Conservation (phyloP, 75 land plant species). For the Pinus tabuliformis region DNA sequence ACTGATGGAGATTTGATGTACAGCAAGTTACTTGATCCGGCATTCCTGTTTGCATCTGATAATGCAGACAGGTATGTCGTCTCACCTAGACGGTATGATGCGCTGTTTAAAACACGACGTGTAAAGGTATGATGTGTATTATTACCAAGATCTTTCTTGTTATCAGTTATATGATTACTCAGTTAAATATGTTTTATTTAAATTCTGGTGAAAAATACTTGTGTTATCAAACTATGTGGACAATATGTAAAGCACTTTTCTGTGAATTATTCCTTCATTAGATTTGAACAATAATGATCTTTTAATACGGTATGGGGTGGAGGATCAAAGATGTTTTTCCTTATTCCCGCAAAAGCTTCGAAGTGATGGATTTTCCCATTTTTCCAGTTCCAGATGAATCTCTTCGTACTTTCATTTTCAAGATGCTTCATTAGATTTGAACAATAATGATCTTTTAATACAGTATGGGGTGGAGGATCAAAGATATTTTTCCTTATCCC, state of each 20-base stretch:
- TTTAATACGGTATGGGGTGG: too few species aligned
- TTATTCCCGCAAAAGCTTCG: too few species aligned
- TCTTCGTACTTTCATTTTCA: too few species aligned
- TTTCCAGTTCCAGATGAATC: too few species aligned
- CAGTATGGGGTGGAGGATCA: too few species aligned
- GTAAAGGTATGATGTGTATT: slow-evolving; percentile 62
- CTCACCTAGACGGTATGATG: slow-evolving; percentile 76
- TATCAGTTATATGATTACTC: background rate
- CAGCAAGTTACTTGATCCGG: slow-evolving; percentile 88
- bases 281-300: background rate
- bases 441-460: background rate
- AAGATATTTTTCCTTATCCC: too few species aligned
- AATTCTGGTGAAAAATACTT: background rate
- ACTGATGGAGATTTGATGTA: slow-evolving; percentile 4
- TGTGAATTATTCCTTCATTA: background rate
- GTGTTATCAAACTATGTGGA: background rate
- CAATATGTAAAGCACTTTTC: background rate
- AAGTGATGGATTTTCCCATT: too few species aligned
- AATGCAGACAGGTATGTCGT: slow-evolving; percentile 71
- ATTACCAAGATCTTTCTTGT: background rate
- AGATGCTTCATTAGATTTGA: background rate
- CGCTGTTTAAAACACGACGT: slow-evolving; percentile 80
- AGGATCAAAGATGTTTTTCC: too few species aligned
- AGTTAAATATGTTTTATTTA: background rate
- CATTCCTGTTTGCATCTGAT: slow-evolving; percentile 74